These are phyloP conservation scores for Colletotrichum brevisporum DNA, from an alignment of 2,329 filamentous ascomycete genomes.

Conservation along the genomic window DNA sequence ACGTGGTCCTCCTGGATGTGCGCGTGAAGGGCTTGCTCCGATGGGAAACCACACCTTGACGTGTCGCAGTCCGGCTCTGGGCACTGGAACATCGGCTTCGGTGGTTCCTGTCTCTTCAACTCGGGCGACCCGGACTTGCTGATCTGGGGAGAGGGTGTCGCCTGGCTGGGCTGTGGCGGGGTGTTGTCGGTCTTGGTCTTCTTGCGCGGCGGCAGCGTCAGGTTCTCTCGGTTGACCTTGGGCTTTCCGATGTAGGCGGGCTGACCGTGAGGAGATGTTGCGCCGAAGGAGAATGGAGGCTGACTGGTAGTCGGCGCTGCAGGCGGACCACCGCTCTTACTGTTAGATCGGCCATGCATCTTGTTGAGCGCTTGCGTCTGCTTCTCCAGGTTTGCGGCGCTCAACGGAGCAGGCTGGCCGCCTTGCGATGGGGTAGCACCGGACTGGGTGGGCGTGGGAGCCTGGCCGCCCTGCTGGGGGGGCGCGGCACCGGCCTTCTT, in stretches of 20 bases:
- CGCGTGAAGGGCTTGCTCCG: slow-evolving; percentile 65
- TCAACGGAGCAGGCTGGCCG: slow-evolving; percentile 52
- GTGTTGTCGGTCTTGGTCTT: slow-evolving; percentile 65
- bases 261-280: slow-evolving; percentile 71
- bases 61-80: slow-evolving; percentile 69
- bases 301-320: slow-evolving; percentile 71
- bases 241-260: slow-evolving; percentile 68
- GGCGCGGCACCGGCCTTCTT: slow-evolving; percentile 42
- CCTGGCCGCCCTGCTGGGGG: slow-evolving; percentile 25
- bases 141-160: slow-evolving; percentile 63
- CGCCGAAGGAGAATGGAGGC: slow-evolving; percentile 69
- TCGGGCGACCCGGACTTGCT: slow-evolving; percentile 65
- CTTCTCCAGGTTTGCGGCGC: slow-evolving; percentile 65
- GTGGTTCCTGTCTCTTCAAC: slow-evolving; percentile 51
- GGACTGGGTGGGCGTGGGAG: slow-evolving; percentile 46
- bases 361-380: slow-evolving; percentile 65
- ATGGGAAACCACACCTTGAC: slow-evolving; percentile 64
- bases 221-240: slow-evolving; percentile 65
- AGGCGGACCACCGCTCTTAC: slow-evolving; percentile 65
- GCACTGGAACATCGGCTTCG: slow-evolving; percentile 64
- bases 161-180: slow-evolving; percentile 54
- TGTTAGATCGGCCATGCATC: slow-evolving; percentile 59
- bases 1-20: slow-evolving; percentile 73
- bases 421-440: slow-evolving; percentile 18
- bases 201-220: slow-evolving; percentile 70